Conservation (phyloP, 805 yeast species). For the Saitoella complicata region DNA sequence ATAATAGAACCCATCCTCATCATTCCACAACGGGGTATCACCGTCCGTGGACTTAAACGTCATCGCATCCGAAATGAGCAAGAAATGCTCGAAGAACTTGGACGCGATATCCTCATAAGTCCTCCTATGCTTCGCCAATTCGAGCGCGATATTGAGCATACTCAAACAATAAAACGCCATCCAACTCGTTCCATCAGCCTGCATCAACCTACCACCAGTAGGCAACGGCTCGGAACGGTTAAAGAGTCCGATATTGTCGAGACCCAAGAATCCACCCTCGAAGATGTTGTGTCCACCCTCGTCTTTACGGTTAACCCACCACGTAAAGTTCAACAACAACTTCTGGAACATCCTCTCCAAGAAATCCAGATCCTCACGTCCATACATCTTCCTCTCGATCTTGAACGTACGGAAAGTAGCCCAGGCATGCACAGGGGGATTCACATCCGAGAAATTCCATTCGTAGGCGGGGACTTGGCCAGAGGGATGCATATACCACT, state of each 20-base stretch:
- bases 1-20: conserved; percentile 71
- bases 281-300: conserved; percentile 72
- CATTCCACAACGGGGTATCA: conserved; percentile 59
- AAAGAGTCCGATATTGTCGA: conserved; percentile 84
- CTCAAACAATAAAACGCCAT: conserved; percentile 84
- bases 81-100: conserved; percentile 83
- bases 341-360: conserved; percentile 88
- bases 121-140: conserved; percentile 67
- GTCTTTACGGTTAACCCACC: conserved; percentile 96
- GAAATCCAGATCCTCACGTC: conserved; percentile 64
- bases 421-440: conserved; percentile 97
- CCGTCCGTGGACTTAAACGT: conserved; percentile 35
- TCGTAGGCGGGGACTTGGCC: conserved; percentile 97
- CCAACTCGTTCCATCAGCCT: conserved; percentile 96
- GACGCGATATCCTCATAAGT: conserved; percentile 89
- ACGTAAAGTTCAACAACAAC: conserved; percentile 71
- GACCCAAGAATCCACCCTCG: conserved; percentile 86
- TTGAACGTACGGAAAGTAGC: conserved; percentile 76
- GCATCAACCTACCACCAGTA: conserved; percentile 78
- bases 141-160: conserved; percentile 84
- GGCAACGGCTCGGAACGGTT: conserved; percentile 88
- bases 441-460: conserved; percentile 92
- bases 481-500: conserved; percentile 96
- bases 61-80: conserved; percentile 88
- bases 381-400: conserved; percentile 71